These are phyloP conservation scores for Colletotrichum eleusines DNA, from an alignment of 2,329 filamentous ascomycete species.

Conservation along the genomic window DNA sequence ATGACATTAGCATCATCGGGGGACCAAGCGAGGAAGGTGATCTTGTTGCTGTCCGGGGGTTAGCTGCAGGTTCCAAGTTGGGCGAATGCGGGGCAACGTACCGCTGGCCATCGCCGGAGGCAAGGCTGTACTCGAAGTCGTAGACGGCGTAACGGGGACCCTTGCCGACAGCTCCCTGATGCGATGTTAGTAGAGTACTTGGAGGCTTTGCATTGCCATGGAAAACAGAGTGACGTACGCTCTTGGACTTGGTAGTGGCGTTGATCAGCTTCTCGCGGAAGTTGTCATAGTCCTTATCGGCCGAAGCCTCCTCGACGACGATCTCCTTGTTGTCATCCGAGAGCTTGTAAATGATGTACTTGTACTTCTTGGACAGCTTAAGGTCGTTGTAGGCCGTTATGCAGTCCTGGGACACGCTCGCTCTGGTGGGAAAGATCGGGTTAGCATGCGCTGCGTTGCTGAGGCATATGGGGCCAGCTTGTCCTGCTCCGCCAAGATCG, in stretches of 20 bases:
- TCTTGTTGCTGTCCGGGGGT: constrained; percentile 72
- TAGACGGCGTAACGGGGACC: constrained; percentile 88
- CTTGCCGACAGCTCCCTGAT: constrained; percentile 69
- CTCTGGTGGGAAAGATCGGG: constrained; percentile 62
- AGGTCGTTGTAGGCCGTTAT: constrained; percentile 81
- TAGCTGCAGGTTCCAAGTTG: constrained; percentile 25
- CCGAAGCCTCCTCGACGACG: constrained; percentile 80
- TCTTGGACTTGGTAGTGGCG: constrained; percentile 79
- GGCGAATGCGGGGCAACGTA: constrained; percentile 52
- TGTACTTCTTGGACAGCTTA: constrained; percentile 84
- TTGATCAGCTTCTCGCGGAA: constrained; percentile 83
- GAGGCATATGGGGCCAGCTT: constrained; percentile 37
- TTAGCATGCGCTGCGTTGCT: constrained; percentile 34
- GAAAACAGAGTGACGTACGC: constrained; percentile 59
- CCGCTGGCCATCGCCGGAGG: constrained; percentile 79
- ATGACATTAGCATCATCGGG: constrained; percentile 84
- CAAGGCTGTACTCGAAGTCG: constrained; percentile 83
- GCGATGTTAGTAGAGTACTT: constrained; percentile 23
- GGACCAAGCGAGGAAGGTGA: constrained; percentile 83
- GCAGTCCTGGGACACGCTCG: constrained; percentile 79
- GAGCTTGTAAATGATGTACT: constrained; percentile 91
- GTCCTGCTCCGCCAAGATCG: constrained; percentile 38
- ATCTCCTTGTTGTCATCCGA: constrained; percentile 86
- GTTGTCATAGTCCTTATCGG: constrained; percentile 74
- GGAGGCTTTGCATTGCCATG: background rate